phyloP scores from a whole-genome alignment of 257 asterid genomes.

The Solanum chmielewskii region DNA sequence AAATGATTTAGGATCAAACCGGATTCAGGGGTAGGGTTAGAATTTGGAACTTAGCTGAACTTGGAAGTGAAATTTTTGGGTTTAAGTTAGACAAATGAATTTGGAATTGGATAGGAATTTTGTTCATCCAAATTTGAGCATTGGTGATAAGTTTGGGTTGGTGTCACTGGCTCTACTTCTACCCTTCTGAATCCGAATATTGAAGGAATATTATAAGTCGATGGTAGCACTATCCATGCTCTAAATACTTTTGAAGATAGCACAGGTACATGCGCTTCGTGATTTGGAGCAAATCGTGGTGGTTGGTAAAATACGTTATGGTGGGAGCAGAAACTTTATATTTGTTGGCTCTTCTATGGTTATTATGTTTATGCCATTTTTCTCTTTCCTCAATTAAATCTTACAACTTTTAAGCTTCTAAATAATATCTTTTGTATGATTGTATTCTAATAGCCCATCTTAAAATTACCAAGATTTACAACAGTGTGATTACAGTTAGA shows the following conservation, averaged over 20 bases:
- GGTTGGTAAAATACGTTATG: conserved; percentile 16
- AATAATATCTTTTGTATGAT: not conserved
- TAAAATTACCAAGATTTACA: not conserved
- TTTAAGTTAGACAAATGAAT: no score
- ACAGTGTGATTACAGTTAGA: not conserved
- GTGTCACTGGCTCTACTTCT: conserved; percentile 18
- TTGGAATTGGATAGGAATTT: no score
- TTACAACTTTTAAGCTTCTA: not conserved
- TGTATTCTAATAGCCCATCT: not conserved
- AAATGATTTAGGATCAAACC: not conserved
- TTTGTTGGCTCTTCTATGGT: not conserved
- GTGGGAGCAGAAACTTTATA: conserved; percentile 17
- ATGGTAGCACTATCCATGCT: conserved; percentile 7
- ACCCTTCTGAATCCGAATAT: conserved; percentile 1
- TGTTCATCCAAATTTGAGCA: not conserved
- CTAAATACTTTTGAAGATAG: conserved; percentile 10
- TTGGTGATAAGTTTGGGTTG: conserved; percentile 31
- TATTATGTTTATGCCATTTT: not conserved
- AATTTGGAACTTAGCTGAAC: not conserved
- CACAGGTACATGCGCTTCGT: conserved; percentile 22
- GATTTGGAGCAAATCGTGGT: conserved; percentile 28
- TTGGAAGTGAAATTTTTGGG: not conserved
- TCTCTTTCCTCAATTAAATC: not conserved
- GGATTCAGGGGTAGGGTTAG: not conserved
- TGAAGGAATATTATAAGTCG: conserved; percentile 11